phyloP scores from a whole-genome alignment of 345 rosid species.

The Leavenworthia alabamica region DNA sequence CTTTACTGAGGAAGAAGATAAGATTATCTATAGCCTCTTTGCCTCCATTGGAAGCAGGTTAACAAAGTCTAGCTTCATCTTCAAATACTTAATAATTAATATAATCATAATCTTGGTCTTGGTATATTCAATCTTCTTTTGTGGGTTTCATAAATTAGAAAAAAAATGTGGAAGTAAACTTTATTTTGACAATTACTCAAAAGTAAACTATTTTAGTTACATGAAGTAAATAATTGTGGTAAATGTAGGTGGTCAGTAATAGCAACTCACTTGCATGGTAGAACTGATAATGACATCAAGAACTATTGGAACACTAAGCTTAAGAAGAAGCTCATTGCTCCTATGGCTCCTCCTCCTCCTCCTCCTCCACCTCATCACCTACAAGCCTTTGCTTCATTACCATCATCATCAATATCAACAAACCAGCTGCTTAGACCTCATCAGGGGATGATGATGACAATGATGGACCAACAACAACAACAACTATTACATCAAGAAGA shows the following conservation, averaged over 20 bases:
- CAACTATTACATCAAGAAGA: conserved; percentile 28
- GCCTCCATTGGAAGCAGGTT: conserved; percentile 90
- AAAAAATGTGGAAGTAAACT: background rate
- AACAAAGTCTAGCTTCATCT: background rate
- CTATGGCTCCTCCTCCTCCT: conserved; percentile 20
- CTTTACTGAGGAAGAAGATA: conserved; percentile 74
- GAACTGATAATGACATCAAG: conserved; percentile 89
- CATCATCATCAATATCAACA: conserved; percentile 31
- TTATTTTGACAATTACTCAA: conserved; percentile 5
- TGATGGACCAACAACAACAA: conserved; percentile 36
- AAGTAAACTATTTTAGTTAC: background rate
- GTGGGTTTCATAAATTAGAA: conserved; percentile 22
- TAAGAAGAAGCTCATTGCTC: conserved; percentile 63
- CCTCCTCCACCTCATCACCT: conserved; percentile 26
- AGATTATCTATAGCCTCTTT: conserved; percentile 58
- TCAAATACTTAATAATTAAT: background rate
- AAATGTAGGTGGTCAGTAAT: conserved; percentile 72
- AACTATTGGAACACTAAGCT: conserved; percentile 95
- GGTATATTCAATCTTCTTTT: conserved; percentile 15
- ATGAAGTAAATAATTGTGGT: background rate
- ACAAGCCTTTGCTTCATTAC: conserved; percentile 22
- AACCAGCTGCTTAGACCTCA: conserved; percentile 32
- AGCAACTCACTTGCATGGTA: conserved; percentile 81
- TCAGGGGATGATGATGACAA: conserved; percentile 33
- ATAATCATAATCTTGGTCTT: background rate